Evolutionary conservation across 164 flowering plant genomes (phyloP).

Genomic region (Cinnamomum micranthum): DNA sequence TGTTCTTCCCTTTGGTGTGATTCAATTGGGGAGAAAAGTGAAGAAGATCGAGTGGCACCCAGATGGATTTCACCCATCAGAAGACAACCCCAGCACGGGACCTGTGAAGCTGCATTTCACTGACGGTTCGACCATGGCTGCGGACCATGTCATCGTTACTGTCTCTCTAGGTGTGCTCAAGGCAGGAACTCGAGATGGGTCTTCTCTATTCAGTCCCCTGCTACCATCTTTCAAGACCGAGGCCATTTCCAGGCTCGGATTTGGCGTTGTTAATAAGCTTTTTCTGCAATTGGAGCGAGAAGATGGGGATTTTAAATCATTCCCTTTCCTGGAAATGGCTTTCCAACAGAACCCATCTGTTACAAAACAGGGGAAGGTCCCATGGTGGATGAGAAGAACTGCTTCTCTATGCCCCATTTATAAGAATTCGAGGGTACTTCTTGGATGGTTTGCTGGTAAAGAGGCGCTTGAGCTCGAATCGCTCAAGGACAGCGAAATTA

Average conservation of each 20-base stretch:
- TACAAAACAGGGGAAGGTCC: conserved; percentile 46
- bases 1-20: conserved; percentile 55
- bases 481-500: conserved; percentile 63
- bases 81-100: conserved; percentile 10
- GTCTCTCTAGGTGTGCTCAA: conserved; percentile 91
- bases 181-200: conserved; percentile 35
- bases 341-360: conserved; percentile 30
- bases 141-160: conserved; percentile 90
- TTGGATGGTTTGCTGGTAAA: conserved; percentile 91
- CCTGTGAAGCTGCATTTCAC: conserved; percentile 74
- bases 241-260: conserved; percentile 80
- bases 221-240: conserved; percentile 64
- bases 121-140: conserved; percentile 59
- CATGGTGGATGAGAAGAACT: conserved; percentile 93
- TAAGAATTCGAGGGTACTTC: conserved; percentile 50
- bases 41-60: conserved; percentile 63
- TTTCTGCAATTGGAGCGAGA: conserved; percentile 40
- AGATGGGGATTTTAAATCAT: conserved; percentile 13
- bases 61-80: conserved; percentile 23
- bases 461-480: conserved; percentile 84
- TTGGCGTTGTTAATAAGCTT: conserved; percentile 87
- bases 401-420: conserved; percentile 68
- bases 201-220: conserved; percentile 68
- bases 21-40: conserved; percentile 63
- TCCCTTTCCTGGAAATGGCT: conserved; percentile 70